These are phyloP conservation scores for Cerioporus squamosus DNA, from an alignment of 1,284 basidiomycete genomes.

Conservation along the genomic window DNA sequence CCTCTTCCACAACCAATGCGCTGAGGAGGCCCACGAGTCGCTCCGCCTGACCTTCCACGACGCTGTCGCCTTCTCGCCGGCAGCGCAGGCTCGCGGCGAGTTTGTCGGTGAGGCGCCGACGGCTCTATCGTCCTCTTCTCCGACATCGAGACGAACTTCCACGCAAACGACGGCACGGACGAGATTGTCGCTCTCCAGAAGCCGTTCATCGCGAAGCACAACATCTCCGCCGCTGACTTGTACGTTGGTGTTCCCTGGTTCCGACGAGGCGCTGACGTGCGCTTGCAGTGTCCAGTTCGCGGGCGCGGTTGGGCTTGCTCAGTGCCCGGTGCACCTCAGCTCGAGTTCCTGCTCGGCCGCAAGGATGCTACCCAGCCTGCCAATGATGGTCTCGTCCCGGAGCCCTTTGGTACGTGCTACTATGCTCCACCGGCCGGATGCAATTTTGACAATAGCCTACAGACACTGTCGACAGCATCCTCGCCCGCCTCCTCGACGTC, in stretches of 20 bases:
- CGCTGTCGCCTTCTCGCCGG: background rate
- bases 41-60: background rate
- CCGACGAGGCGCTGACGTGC: background rate
- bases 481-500: background rate
- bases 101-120: background rate
- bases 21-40: background rate
- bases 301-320: constrained; percentile 19
- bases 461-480: constrained; percentile 35
- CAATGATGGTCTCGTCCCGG: background rate
- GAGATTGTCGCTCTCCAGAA: no score
- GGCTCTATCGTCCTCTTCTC: constrained; percentile 16
- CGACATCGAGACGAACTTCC: constrained; percentile 22
- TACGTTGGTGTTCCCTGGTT: background rate
- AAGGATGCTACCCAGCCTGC: background rate
- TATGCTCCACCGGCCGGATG: background rate
- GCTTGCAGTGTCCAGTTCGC: constrained; percentile 21
- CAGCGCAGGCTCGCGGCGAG: background rate
- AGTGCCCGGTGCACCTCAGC: background rate
- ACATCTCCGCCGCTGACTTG: constrained; percentile 19
- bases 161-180: constrained; percentile 24
- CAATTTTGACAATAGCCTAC: background rate
- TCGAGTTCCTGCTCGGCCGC: background rate
- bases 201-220: no score
- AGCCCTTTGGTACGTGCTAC: background rate
- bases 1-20: background rate